These are phyloP conservation scores for Dactylellina sp. DNA, from an alignment of 2,329 filamentous ascomycete species.

Conservation along the genomic window DNA sequence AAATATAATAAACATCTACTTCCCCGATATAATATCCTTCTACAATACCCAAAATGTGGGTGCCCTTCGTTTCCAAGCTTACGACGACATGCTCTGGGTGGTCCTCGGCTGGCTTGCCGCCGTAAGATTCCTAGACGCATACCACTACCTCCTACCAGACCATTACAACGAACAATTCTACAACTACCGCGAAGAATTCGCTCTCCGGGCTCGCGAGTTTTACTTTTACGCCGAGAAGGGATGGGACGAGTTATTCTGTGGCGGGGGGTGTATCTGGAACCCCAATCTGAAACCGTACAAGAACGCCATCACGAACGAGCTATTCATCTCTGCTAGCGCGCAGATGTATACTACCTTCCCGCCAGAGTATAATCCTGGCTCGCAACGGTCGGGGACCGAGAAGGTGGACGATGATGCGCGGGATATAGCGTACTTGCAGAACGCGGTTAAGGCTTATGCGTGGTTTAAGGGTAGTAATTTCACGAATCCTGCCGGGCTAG, in stretches of 20 bases:
- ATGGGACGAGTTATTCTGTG: conserved; percentile 84
- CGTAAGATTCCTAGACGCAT: conserved; percentile 74
- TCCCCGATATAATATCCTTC: conserved; percentile 78
- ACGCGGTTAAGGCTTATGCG: conserved; percentile 80
- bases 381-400: neutral
- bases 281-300: conserved; percentile 84
- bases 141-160: conserved; percentile 30
- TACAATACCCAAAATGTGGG: conserved; percentile 89
- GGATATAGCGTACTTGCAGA: conserved; percentile 75
- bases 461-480: conserved; percentile 86
- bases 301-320: conserved; percentile 94
- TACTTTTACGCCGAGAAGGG: conserved; percentile 82
- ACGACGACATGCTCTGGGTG: conserved; percentile 96
- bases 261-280: conserved; percentile 92
- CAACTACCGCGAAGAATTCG: conserved; percentile 78
- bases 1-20: conserved; percentile 85
- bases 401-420: conserved; percentile 60
- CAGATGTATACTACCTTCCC: conserved; percentile 92
- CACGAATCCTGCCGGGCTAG: conserved; percentile 80
- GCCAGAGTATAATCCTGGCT: conserved; percentile 28
- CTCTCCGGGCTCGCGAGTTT: conserved; percentile 84
- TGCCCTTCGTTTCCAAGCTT: conserved; percentile 80
- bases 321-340: conserved; percentile 85
- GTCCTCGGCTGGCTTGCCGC: conserved; percentile 90
- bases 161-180: conserved; percentile 43